Percentiles rank a stretch among this genome's conserved stretches.
Evolutionary conservation across 1,284 basidiomycete species (phyloP).

Genomic region (Ceratobasidium sp.): DNA sequence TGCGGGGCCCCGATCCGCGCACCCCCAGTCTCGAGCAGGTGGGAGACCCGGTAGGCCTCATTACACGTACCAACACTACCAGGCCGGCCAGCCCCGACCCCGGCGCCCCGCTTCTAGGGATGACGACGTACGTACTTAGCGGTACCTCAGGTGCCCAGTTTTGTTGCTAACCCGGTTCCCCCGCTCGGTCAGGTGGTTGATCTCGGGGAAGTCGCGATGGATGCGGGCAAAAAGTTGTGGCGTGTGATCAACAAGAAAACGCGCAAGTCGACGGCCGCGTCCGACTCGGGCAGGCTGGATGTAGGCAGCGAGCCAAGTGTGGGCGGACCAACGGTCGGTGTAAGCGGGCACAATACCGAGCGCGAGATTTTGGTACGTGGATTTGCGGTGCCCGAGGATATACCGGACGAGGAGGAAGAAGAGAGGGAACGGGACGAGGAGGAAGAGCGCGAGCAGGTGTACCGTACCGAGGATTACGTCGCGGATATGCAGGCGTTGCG

Average conservation of each 20-base stretch:
- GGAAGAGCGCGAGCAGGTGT: slow-evolving; percentile 16
- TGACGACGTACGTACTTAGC: slow-evolving; percentile 21
- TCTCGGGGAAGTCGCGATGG: slow-evolving; percentile 39
- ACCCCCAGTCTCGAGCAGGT: neutral
- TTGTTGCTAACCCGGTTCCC: neutral
- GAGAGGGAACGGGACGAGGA: slow-evolving; percentile 20
- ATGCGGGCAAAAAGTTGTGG: slow-evolving; percentile 40
- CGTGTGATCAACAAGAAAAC: slow-evolving; percentile 23
- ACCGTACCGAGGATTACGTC: slow-evolving; percentile 39
- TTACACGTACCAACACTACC: slow-evolving; percentile 15
- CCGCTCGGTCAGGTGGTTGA: slow-evolving; percentile 32
- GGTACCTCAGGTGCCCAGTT: neutral
- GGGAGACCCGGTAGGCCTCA: neutral
- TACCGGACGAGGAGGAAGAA: slow-evolving; percentile 11
- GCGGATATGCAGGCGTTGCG: slow-evolving; percentile 33
- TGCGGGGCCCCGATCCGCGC: slow-evolving; percentile 4
- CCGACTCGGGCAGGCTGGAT: slow-evolving; percentile 27
- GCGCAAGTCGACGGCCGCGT: slow-evolving; percentile 15
- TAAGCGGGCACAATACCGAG: slow-evolving; percentile 37
- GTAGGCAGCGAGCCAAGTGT: neutral
- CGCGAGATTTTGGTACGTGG: slow-evolving; percentile 38
- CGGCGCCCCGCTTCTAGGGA: slow-evolving; percentile 28
- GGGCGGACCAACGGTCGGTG: slow-evolving; percentile 33
- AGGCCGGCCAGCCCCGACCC: slow-evolving; percentile 23
- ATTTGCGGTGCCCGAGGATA: slow-evolving; percentile 36